Evolutionary conservation across 2,329 filamentous ascomycete genomes (phyloP).

Genomic region (Trichoderma harzianum): DNA sequence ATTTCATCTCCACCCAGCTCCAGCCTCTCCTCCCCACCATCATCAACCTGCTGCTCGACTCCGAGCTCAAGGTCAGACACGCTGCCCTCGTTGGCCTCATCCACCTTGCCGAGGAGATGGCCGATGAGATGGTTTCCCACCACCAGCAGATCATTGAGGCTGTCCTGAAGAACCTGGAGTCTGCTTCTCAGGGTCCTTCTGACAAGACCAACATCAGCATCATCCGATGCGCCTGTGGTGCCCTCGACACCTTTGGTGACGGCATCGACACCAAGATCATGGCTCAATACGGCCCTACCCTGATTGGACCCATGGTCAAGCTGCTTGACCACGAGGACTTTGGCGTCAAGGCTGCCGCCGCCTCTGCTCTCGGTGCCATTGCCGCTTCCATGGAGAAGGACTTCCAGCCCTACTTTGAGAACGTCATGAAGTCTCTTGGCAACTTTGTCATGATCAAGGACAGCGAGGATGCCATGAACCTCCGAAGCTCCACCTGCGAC

Average conservation of each 20-base stretch:
- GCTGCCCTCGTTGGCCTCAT: slow-evolving; percentile 85
- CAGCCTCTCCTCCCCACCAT: slow-evolving; percentile 81
- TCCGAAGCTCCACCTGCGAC: slow-evolving; percentile 87
- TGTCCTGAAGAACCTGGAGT: slow-evolving; percentile 83
- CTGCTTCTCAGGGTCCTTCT: slow-evolving; percentile 65
- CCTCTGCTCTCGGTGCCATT: slow-evolving; percentile 85
- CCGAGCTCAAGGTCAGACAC: slow-evolving; percentile 79
- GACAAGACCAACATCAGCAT: slow-evolving; percentile 79
- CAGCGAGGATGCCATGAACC: slow-evolving; percentile 81
- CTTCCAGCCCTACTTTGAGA: slow-evolving; percentile 88
- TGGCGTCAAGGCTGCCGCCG: slow-evolving; percentile 85
- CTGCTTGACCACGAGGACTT: slow-evolving; percentile 81
- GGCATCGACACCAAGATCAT: slow-evolving; percentile 77
- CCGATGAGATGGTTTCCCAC: slow-evolving; percentile 82
- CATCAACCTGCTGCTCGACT: slow-evolving; percentile 77
- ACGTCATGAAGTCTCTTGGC: slow-evolving; percentile 86
- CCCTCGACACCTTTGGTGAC: slow-evolving; percentile 86
- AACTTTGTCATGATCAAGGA: slow-evolving; percentile 83
- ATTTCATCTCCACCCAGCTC: slow-evolving; percentile 94
- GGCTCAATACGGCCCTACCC: slow-evolving; percentile 73
- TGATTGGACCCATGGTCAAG: slow-evolving; percentile 80
- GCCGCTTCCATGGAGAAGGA: slow-evolving; percentile 77
- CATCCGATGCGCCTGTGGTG: slow-evolving; percentile 84
- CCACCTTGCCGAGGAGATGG: slow-evolving; percentile 86
- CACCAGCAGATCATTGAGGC: slow-evolving; percentile 81